phyloP scores from a whole-genome alignment of 2,329 filamentous ascomycete species.

The Xylariomycetidae sp. region DNA sequence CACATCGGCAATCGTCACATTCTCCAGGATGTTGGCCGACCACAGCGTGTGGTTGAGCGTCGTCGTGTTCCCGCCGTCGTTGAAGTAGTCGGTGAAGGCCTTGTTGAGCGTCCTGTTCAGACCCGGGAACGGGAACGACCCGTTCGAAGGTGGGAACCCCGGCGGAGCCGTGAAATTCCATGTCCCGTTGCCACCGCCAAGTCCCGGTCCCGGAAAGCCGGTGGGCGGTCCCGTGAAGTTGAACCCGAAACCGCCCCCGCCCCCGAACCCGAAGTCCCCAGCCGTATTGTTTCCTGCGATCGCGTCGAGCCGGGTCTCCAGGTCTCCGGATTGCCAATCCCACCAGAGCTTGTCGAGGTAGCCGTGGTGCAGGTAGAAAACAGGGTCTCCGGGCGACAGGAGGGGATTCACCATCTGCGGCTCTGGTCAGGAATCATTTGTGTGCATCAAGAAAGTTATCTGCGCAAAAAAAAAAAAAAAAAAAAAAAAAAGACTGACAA shows the following conservation, averaged over 20 bases:
- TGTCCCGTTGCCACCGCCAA: conserved; percentile 4
- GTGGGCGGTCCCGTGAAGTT: conserved; percentile 9
- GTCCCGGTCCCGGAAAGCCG: no score
- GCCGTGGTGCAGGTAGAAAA: conserved; percentile 23
- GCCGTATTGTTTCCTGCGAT: conserved; percentile 18
- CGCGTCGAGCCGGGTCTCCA: conserved; percentile 14
- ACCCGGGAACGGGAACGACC: conserved; percentile 9
- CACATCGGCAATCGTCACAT: conserved; percentile 22
- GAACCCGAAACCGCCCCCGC: conserved; percentile 8
- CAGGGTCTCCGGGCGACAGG: conserved; percentile 19
- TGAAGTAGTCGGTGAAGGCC: conserved; percentile 19
- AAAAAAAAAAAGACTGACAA: conserved; percentile 7
- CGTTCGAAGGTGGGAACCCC: conserved; percentile 9
- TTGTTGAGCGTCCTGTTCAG: conserved; percentile 7
- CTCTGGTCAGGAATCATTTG: conserved; percentile 2
- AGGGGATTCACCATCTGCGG: conserved; percentile 16
- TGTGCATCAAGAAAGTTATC: not conserved
- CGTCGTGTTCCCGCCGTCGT: conserved; percentile 18
- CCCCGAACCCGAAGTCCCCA: conserved; percentile 2
- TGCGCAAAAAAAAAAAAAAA: not conserved
- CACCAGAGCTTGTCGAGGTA: conserved; percentile 22
- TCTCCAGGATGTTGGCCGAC: conserved; percentile 18
- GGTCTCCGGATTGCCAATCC: conserved; percentile 19
- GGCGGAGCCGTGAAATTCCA: conserved; percentile 7
- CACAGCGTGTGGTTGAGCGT: conserved; percentile 24